Percentiles rank a stretch among this genome's conserved stretches.
Conservation (phyloP, 805 yeast species). For the Scheffersomyces coipomensis region DNA sequence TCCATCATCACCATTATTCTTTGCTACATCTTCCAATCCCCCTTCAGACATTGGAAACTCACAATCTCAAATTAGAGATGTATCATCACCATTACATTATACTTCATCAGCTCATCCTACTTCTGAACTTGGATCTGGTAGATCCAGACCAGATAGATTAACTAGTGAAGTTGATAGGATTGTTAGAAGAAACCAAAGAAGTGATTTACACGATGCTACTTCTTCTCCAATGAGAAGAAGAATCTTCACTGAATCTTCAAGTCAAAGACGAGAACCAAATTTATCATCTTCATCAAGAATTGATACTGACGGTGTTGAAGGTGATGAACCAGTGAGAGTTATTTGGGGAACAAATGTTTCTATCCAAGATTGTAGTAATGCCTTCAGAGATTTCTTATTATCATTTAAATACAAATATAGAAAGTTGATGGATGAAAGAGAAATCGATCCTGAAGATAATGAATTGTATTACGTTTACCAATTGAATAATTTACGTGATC, state of each 20-base stretch:
- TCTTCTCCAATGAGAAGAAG: slow-evolving; percentile 70
- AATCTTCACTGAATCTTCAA: slow-evolving; percentile 46
- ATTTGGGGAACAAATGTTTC: slow-evolving; percentile 99
- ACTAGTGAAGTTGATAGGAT: slow-evolving; percentile 43
- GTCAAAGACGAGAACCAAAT: slow-evolving; percentile 6
- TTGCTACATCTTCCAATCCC: slow-evolving; percentile 48
- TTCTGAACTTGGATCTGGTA: slow-evolving; percentile 34
- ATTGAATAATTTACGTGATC: slow-evolving; percentile 68
- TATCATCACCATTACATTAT: slow-evolving; percentile 52
- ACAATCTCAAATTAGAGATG: slow-evolving; percentile 25
- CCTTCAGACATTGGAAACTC: slow-evolving; percentile 26
- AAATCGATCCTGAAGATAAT: slow-evolving; percentile 57
- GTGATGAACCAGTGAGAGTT: slow-evolving; percentile 77
- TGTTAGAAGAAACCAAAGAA: slow-evolving; percentile 59
- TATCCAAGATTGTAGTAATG: slow-evolving; percentile 79
- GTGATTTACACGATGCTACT: slow-evolving; percentile 73
- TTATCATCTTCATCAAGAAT: slow-evolving; percentile 26
- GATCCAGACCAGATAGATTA: slow-evolving; percentile 45
- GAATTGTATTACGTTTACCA: slow-evolving; percentile 70
- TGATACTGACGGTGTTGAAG: slow-evolving; percentile 22
- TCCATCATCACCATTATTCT: slow-evolving; percentile 58
- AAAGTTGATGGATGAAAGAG: slow-evolving; percentile 41
- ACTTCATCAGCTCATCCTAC: slow-evolving; percentile 42
- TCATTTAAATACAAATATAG: slow-evolving; percentile 79
- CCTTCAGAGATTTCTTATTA: slow-evolving; percentile 80